Percentiles rank a stretch among this genome's conserved stretches.
Evolutionary conservation across 2,329 filamentous ascomycete species (phyloP).

Genomic region (Botrytis fabae): DNA sequence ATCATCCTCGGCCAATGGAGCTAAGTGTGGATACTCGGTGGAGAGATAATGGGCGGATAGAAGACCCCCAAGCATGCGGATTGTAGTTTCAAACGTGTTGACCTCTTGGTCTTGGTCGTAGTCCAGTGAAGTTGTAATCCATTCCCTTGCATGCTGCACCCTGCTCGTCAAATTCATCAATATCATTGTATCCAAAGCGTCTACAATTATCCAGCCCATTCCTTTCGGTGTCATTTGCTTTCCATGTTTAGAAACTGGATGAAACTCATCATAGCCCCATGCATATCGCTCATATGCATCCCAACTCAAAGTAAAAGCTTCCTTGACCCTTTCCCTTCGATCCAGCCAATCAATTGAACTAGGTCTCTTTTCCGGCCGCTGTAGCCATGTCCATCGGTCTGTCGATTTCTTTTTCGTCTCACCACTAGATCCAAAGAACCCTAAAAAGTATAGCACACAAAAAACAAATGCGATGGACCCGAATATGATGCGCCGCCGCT

Average conservation of each 20-base stretch:
- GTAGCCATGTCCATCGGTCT: conserved; percentile 59
- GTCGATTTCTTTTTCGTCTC: conserved; percentile 40
- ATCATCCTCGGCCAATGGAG: conserved; percentile 71
- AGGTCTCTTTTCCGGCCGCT: conserved; percentile 48
- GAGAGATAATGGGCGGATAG: conserved; percentile 95
- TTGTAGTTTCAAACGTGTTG: conserved; percentile 97
- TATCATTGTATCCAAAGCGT: conserved; percentile 94
- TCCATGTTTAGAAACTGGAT: conserved; percentile 77
- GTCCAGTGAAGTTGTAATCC: conserved; percentile 77
- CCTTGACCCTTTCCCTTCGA: conserved; percentile 77
- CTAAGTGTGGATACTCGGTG: conserved; percentile 75
- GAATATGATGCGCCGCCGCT: conserved; percentile 61
- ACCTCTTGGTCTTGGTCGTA: conserved; percentile 95
- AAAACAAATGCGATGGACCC: conserved; percentile 56
- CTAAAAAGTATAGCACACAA: conserved; percentile 67
- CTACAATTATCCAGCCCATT: conserved; percentile 97
- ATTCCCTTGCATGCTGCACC: conserved; percentile 80
- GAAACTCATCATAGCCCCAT: conserved; percentile 91
- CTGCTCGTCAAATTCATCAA: conserved; percentile 94
- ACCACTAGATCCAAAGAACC: conserved; percentile 51
- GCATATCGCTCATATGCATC: conserved; percentile 88
- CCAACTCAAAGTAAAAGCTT: conserved; percentile 91
- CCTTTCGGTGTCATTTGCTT: conserved; percentile 84
- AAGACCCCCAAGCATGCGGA: conserved; percentile 92
- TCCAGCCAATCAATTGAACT: conserved; percentile 68